Conservation (phyloP, 306 rosid genomes). For the Carpinus fangiana region DNA sequence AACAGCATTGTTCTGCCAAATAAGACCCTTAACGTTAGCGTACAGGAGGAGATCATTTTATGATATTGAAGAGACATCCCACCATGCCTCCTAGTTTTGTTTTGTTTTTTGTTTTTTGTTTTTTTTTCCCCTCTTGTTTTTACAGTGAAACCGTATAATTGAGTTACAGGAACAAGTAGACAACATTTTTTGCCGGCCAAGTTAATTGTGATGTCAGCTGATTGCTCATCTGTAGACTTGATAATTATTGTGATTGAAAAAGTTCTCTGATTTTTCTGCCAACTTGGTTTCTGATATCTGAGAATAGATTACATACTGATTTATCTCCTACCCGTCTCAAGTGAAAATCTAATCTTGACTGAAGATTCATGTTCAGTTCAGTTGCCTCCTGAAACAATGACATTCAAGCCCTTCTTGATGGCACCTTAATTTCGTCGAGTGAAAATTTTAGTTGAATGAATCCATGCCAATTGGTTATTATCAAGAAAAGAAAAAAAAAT, state of each 20-base stretch:
- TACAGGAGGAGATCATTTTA: slow-evolving; percentile 88
- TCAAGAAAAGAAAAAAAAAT: no score
- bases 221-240: slow-evolving; percentile 23
- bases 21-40: slow-evolving; percentile 83
- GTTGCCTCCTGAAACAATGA: not conserved
- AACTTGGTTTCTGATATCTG: not conserved
- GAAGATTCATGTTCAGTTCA: not conserved
- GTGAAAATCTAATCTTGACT: not conserved
- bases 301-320: not conserved
- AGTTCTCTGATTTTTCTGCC: not conserved
- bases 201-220: not conserved
- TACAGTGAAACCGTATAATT: not conserved
- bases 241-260: not conserved
- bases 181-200: not conserved
- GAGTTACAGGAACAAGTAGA: not conserved
- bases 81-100: slow-evolving; percentile 17
- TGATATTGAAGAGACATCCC: slow-evolving; percentile 18
- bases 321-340: not conserved
- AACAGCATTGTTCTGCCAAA: slow-evolving; percentile 92
- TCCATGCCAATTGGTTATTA: not conserved
- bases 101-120: not conserved
- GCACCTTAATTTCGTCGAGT: not conserved
- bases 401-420: not conserved
- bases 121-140: not conserved
- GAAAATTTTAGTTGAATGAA: not conserved